Conservation (phyloP, 164 flowering plant species). For the Chloranthus sessilifolius region DNA sequence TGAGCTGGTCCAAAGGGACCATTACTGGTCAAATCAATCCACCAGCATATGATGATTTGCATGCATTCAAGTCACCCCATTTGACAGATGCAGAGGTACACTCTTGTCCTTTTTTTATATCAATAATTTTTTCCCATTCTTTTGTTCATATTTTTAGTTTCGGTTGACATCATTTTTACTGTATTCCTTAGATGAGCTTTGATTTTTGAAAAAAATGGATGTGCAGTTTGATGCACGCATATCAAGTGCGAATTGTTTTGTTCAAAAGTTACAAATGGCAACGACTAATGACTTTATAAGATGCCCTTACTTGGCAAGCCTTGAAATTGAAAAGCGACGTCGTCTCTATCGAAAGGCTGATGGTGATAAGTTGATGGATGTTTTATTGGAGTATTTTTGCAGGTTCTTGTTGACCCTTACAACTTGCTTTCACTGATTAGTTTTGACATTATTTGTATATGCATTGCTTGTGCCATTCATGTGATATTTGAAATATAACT, state of each 20-base stretch:
- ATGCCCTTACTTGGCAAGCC: conserved; percentile 63
- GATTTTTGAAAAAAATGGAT: conserved; percentile 13
- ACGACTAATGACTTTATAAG: conserved; percentile 30
- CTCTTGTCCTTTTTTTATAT: conserved; percentile 5
- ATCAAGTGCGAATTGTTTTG: conserved; percentile 48
- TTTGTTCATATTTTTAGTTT: not conserved
- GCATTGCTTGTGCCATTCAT: too few relatives aligned
- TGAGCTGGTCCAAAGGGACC: conserved; percentile 34
- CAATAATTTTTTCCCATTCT: not conserved
- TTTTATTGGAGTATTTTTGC: conserved; percentile 48
- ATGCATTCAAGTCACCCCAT: conserved; percentile 32
- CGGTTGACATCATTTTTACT: not conserved
- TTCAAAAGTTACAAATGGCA: conserved; percentile 40
- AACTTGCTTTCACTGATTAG: too few relatives aligned
- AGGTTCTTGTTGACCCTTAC: conserved; percentile 35
- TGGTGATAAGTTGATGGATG: conserved; percentile 42
- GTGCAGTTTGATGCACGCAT: conserved; percentile 79
- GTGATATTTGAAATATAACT: too few relatives aligned
- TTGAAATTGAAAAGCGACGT: conserved; percentile 78
- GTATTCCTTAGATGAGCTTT: conserved; percentile 3
- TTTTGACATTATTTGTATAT: too few relatives aligned
- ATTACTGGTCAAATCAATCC: conserved; percentile 29
- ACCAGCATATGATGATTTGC: conserved; percentile 21
- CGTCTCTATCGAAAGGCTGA: conserved; percentile 53
- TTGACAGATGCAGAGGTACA: conserved; percentile 66